Evolutionary conservation across 2,329 filamentous ascomycete species (phyloP).

Genomic region (Bertia moriformis): DNA sequence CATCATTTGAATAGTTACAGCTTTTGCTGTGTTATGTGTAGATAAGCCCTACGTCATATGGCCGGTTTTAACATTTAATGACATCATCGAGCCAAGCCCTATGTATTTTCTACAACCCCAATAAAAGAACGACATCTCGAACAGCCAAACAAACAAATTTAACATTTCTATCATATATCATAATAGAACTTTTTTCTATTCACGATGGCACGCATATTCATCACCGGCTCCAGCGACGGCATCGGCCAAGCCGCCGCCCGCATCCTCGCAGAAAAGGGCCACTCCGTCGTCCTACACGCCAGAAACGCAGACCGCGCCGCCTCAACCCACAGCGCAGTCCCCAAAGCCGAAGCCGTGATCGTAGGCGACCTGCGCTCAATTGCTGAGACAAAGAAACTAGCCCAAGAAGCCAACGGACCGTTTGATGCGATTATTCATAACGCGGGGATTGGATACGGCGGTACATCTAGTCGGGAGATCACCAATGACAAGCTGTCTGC

Average conservation of each 20-base stretch:
- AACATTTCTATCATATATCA: too few species aligned
- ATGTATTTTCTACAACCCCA: too few species aligned
- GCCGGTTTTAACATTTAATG: too few species aligned
- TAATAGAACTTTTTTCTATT: constrained; percentile 3
- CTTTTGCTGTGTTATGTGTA: too few species aligned
- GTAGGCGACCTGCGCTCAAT: constrained; percentile 36
- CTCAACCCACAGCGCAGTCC: constrained; percentile 29
- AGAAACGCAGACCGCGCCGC: constrained; percentile 35
- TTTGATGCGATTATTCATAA: constrained; percentile 45
- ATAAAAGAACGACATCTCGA: too few species aligned
- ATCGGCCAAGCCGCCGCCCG: constrained; percentile 35
- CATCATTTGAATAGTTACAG: too few species aligned
- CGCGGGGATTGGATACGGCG: constrained; percentile 31
- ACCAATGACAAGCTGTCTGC: constrained; percentile 21
- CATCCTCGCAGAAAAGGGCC: constrained; percentile 30
- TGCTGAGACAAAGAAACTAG: constrained; percentile 31
- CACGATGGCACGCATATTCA: constrained; percentile 29
- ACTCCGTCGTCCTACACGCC: constrained; percentile 39
- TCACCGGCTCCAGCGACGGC: constrained; percentile 43
- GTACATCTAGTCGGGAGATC: constrained; percentile 15
- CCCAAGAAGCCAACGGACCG: constrained; percentile 31
- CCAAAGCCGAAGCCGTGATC: constrained; percentile 31
- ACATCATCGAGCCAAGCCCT: too few species aligned
- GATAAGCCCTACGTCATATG: too few species aligned
- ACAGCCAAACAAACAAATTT: too few species aligned